Evolutionary conservation across 1,284 basidiomycete species (phyloP).

Genomic region (Marasmius tenuissimus): DNA sequence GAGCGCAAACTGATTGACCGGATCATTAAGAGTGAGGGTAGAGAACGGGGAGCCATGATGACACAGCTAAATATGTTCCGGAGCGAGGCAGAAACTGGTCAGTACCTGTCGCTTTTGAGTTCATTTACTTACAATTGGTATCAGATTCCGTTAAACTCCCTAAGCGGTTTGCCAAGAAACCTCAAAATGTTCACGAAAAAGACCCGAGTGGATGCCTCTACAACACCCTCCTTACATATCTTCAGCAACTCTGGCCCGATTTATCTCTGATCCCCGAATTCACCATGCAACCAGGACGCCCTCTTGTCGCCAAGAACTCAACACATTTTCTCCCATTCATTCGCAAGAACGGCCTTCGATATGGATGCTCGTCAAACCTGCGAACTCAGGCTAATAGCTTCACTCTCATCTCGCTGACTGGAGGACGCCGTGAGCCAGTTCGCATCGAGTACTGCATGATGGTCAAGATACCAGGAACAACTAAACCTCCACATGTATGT

Average conservation of each 20-base stretch:
- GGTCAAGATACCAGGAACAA: not conserved
- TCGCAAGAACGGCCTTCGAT: conserved; percentile 20
- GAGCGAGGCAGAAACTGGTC: not conserved
- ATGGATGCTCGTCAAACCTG: conserved; percentile 14
- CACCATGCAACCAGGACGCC: conserved; percentile 6
- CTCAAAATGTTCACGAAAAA: not conserved
- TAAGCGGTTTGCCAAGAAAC: not conserved
- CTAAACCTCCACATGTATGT: conserved; percentile 14
- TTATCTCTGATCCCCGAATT: conserved; percentile 12
- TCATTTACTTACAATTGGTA: not conserved
- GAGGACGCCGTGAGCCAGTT: conserved; percentile 8
- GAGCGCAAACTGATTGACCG: conserved; percentile 4
- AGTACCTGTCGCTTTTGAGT: not conserved
- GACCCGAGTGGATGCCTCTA: not conserved
- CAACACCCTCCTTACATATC: not conserved
- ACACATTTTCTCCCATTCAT: conserved; percentile 15
- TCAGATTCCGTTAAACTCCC: conserved; percentile 3
- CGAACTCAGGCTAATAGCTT: conserved; percentile 12
- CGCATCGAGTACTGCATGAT: conserved; percentile 12
- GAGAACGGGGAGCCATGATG: not conserved
- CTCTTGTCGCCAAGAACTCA: conserved; percentile 5
- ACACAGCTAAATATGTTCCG: not conserved
- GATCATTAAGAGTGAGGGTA: not conserved
- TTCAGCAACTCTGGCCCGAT: conserved; percentile 17
- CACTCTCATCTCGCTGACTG: conserved; percentile 9